phyloP scores from a whole-genome alignment of 179 eudicot species.

The Spinacia oleracea region DNA sequence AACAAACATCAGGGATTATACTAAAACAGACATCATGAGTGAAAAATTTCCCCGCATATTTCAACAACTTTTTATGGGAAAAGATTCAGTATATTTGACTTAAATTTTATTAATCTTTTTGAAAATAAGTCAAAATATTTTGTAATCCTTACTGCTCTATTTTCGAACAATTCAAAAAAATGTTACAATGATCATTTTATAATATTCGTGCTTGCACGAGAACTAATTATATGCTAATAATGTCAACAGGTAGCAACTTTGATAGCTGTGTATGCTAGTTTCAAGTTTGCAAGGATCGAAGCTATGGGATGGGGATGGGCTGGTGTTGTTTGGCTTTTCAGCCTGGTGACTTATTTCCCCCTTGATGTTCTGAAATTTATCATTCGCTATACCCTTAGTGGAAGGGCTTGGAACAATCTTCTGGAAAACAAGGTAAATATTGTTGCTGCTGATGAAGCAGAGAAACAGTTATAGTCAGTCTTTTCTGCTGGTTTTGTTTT shows the following conservation, averaged over 20 bases:
- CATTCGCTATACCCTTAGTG: slow-evolving; percentile 41
- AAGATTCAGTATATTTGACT: too few species aligned
- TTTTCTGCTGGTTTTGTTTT: slow-evolving; percentile 5
- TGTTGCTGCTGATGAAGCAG: not conserved
- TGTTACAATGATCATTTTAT: too few species aligned
- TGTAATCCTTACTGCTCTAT: too few species aligned
- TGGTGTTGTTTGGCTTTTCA: slow-evolving; percentile 43
- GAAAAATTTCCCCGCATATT: too few species aligned
- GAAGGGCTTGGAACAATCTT: slow-evolving; percentile 46
- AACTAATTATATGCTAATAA: slow-evolving; percentile 7
- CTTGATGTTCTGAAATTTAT: slow-evolving; percentile 45
- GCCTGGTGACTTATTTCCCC: slow-evolving; percentile 44
- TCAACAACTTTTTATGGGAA: too few species aligned
- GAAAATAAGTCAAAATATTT: too few species aligned
- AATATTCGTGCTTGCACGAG: too few species aligned
- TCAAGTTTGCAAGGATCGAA: slow-evolving; percentile 39
- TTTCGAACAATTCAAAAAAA: too few species aligned
- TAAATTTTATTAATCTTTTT: too few species aligned
- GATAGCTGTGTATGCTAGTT: slow-evolving; percentile 41
- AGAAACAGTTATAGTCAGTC: not conserved
- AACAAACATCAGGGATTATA: too few species aligned
- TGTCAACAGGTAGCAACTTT: slow-evolving; percentile 41
- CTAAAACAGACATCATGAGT: too few species aligned
- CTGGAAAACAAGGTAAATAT: slow-evolving; percentile 47
- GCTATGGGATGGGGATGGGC: slow-evolving; percentile 55